Conservation (phyloP, 1,284 basidiomycete species). For the Sporisorium graminicola region DNA sequence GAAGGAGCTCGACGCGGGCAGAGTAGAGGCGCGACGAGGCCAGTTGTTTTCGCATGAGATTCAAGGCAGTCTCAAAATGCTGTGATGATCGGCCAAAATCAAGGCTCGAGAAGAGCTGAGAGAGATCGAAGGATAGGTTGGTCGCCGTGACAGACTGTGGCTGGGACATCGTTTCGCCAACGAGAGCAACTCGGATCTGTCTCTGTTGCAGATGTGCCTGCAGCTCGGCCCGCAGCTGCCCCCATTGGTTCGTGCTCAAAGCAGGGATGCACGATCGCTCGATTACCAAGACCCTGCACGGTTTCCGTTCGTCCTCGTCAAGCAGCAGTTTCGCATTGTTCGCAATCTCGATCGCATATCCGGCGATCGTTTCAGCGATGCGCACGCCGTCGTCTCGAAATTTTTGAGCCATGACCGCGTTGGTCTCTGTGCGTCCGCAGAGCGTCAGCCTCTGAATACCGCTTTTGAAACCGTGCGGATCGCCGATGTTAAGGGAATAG, state of each 20-base stretch:
- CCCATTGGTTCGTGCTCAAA: constrained; percentile 2
- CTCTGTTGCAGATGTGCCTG: constrained; percentile 5
- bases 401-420: neutral
- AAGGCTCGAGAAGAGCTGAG: neutral
- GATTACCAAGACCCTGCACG: neutral
- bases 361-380: constrained; percentile 6
- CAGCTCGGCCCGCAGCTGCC: neutral
- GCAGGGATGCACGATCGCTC: constrained; percentile 8
- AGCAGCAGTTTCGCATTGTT: neutral
- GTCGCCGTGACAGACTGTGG: neutral
- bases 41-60: constrained; percentile 6
- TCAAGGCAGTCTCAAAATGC: constrained; percentile 14
- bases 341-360: neutral
- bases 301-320: neutral
- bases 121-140: constrained; percentile 4
- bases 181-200: constrained; percentile 8
- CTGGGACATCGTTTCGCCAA: too few species aligned
- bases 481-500: constrained; percentile 3
- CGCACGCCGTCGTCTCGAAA: neutral
- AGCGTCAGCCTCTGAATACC: constrained; percentile 6
- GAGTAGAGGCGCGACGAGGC: constrained; percentile 19
- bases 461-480: neutral
- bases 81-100: constrained; percentile 23
- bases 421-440: constrained; percentile 3
- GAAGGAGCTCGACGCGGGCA: constrained; percentile 12